Evolutionary conservation across 805 yeast species (phyloP).

Genomic region (Wickerhamiella sorbophila): DNA sequence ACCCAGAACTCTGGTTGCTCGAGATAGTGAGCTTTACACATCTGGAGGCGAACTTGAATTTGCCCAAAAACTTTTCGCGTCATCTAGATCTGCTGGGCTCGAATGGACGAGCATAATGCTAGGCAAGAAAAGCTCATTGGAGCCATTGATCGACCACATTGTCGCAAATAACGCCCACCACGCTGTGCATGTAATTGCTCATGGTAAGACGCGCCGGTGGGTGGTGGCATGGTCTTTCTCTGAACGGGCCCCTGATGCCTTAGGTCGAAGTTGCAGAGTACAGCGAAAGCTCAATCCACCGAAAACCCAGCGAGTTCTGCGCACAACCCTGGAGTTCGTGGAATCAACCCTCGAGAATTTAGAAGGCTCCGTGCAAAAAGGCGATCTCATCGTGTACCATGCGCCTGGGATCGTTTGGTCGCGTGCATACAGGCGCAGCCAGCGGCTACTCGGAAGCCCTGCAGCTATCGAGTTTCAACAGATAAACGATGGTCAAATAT

Average conservation of each 20-base stretch:
- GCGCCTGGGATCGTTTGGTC: not conserved
- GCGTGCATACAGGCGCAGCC: not conserved
- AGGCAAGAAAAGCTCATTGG: conserved; percentile 19
- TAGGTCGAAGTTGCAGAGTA: not conserved
- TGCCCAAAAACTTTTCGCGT: conserved; percentile 25
- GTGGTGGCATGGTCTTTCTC: conserved; percentile 27
- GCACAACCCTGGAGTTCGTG: too few species aligned
- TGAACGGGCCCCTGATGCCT: not conserved
- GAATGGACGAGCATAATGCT: conserved; percentile 32
- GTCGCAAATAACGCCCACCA: conserved; percentile 13
- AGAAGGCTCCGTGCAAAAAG: too few species aligned
- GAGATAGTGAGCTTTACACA: conserved; percentile 29
- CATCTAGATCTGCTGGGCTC: conserved; percentile 6
- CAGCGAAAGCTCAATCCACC: not conserved
- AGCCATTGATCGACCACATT: conserved; percentile 7
- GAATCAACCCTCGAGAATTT: too few species aligned
- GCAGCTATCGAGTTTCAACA: not conserved
- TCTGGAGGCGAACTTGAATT: conserved; percentile 36
- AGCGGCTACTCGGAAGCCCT: not conserved
- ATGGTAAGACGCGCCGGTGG: conserved; percentile 27
- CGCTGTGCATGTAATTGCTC: conserved; percentile 23
- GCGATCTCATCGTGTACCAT: too few species aligned
- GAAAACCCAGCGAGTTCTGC: not conserved
- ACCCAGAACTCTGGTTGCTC: conserved; percentile 14
- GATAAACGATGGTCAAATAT: not conserved